phyloP scores from a whole-genome alignment of 306 rosid genomes.

The Lotus japonicus region DNA sequence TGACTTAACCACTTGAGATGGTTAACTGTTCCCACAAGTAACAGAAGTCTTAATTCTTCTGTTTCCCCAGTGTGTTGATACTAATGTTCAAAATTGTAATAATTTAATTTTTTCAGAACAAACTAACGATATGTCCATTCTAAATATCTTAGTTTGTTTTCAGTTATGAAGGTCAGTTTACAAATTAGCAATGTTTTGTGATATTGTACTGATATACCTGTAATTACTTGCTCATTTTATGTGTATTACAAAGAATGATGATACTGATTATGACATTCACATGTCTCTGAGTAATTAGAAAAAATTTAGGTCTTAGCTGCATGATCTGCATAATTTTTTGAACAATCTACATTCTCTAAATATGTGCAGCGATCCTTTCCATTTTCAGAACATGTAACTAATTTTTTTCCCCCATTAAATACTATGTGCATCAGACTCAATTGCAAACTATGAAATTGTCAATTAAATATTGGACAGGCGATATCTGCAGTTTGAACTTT shows the following conservation, averaged over 20 bases:
- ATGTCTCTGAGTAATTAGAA: neutral
- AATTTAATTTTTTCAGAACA: too few relatives aligned
- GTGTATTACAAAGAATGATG: neutral
- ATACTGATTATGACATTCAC: neutral
- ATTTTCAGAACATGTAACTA: neutral
- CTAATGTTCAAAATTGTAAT: neutral
- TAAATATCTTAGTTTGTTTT: too few relatives aligned
- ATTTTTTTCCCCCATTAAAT: neutral
- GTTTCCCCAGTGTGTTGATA: neutral
- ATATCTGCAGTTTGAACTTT: neutral
- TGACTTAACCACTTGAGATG: neutral
- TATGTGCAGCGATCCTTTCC: neutral
- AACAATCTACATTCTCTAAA: neutral
- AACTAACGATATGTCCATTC: too few relatives aligned
- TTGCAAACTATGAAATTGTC: neutral
- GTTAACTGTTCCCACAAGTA: neutral
- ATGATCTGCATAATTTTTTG: neutral
- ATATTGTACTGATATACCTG: neutral
- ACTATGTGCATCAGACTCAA: neutral
- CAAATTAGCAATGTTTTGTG: neutral
- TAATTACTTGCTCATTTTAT: neutral
- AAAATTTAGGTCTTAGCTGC: neutral
- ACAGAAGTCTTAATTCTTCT: neutral
- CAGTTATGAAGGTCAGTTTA: neutral
- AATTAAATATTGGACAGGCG: neutral